phyloP scores from a whole-genome alignment of 352 stramenopile genomes.

The Pythium grandisporangium region DNA sequence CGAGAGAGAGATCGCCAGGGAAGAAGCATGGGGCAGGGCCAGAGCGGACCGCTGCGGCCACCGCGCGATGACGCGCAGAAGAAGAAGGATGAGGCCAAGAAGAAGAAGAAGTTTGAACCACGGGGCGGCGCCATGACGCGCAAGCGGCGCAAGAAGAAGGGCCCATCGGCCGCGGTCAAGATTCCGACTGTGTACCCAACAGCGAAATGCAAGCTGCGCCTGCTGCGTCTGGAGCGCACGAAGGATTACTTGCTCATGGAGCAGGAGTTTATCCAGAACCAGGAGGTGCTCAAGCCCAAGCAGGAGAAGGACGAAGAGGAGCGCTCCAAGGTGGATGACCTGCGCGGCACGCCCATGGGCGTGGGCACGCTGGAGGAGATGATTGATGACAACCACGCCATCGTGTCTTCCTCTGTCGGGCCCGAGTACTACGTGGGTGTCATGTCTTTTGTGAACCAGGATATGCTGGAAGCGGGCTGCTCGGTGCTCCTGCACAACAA shows the following conservation, averaged over 20 bases:
- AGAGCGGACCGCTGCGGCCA: constrained; percentile 77
- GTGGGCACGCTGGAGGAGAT: constrained; percentile 99
- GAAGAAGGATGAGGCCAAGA: constrained; percentile 91
- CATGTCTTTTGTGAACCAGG: constrained; percentile 99
- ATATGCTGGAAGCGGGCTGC: constrained; percentile 98
- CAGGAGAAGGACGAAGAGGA: constrained; percentile 99
- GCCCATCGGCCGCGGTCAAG: constrained; percentile 76
- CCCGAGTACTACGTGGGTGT: constrained; percentile 99
- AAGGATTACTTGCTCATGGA: constrained; percentile 99
- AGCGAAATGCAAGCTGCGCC: constrained; percentile 98
- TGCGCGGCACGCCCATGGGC: constrained; percentile 96
- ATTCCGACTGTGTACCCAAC: constrained; percentile 93
- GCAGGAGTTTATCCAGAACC: constrained; percentile 99
- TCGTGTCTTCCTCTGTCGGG: constrained; percentile 96
- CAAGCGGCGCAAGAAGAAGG: constrained; percentile 91
- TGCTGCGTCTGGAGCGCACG: constrained; percentile 99
- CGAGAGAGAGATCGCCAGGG: background rate
- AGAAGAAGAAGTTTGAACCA: constrained; percentile 93
- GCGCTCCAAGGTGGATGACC: constrained; percentile 98
- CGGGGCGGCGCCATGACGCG: constrained; percentile 78
- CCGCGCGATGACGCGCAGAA: constrained; percentile 74
- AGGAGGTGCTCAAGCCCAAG: constrained; percentile 99
- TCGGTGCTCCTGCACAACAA: constrained; percentile 99
- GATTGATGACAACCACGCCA: constrained; percentile 99
- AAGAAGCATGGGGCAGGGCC: constrained; percentile 68